phyloP scores from a whole-genome alignment of 305 asterid species.

The Lippia alba region DNA sequence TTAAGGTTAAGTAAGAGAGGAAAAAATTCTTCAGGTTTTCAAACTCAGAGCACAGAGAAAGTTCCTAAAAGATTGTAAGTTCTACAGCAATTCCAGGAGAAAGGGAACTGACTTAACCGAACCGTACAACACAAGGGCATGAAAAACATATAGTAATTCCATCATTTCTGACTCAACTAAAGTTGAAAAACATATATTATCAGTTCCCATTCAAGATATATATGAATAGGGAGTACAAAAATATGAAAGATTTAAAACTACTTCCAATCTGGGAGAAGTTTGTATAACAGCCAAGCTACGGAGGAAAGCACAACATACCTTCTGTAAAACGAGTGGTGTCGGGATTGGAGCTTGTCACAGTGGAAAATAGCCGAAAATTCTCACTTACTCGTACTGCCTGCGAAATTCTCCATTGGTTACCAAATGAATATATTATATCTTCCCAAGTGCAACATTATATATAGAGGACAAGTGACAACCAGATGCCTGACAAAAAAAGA shows the following conservation, averaged over 20 bases:
- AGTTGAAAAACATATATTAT: constrained; percentile 10
- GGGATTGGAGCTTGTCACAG: constrained; percentile 76
- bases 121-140: constrained; percentile 5
- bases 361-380: constrained; percentile 82
- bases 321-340: constrained; percentile 59
- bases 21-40: neutral
- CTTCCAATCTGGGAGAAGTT: constrained; percentile 7
- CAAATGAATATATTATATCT: neutral
- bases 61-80: neutral
- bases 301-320: constrained; percentile 56
- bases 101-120: neutral
- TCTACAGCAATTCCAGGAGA: constrained; percentile 4
- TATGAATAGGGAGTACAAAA: constrained; percentile 7
- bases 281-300: constrained; percentile 19
- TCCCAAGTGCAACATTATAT: too few species aligned
- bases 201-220: constrained; percentile 4
- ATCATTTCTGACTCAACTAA: neutral
- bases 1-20: neutral
- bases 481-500: too few species aligned
- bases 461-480: too few species aligned
- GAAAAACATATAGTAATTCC: neutral
- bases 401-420: constrained; percentile 33
- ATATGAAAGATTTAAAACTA: neutral
- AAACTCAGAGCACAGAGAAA: constrained; percentile 8
- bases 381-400: constrained; percentile 86